These are phyloP conservation scores for Chimonanthus praecox DNA, from an alignment of 164 flowering plant species.

Conservation along the genomic window DNA sequence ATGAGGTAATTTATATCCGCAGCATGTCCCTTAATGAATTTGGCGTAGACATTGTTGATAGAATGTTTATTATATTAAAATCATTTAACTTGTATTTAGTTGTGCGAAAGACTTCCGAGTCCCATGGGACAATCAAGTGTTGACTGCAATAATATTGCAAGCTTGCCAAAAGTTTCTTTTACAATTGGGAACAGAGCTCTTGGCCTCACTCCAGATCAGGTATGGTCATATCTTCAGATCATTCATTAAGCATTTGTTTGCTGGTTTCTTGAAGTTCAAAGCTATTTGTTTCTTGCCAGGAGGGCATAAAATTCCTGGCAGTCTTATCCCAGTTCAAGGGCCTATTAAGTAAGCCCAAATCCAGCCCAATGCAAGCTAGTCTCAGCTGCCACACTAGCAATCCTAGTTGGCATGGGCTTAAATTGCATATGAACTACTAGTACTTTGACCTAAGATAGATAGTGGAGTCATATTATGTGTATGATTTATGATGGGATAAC, in stretches of 20 bases:
- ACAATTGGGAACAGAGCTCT: conserved; percentile 65
- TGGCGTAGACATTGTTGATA: not conserved
- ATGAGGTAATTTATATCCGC: conserved; percentile 32
- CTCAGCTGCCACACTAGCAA: too few relatives aligned
- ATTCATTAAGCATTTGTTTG: not conserved
- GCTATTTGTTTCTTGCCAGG: too few relatives aligned
- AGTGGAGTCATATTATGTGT: too few relatives aligned
- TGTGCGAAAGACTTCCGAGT: conserved; percentile 71
- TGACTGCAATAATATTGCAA: conserved; percentile 47
- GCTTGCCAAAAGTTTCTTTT: conserved; percentile 65
- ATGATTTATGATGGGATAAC: too few relatives aligned
- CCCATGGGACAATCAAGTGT: conserved; percentile 82
- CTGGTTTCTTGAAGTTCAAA: not conserved
- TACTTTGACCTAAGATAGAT: too few relatives aligned
- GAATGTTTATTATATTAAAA: not conserved
- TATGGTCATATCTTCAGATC: conserved; percentile 11
- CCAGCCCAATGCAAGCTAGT: too few relatives aligned
- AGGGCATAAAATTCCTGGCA: too few relatives aligned
- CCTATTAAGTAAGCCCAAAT: too few relatives aligned
- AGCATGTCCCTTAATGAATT: not conserved
- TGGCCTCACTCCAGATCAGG: conserved; percentile 61
- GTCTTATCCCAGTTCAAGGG: too few relatives aligned
- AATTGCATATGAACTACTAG: too few relatives aligned
- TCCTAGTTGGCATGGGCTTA: too few relatives aligned
- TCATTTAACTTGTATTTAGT: conserved; percentile 35